These are phyloP conservation scores for Lonicera japonica DNA, from an alignment of 129 eudicot species.

Conservation along the genomic window DNA sequence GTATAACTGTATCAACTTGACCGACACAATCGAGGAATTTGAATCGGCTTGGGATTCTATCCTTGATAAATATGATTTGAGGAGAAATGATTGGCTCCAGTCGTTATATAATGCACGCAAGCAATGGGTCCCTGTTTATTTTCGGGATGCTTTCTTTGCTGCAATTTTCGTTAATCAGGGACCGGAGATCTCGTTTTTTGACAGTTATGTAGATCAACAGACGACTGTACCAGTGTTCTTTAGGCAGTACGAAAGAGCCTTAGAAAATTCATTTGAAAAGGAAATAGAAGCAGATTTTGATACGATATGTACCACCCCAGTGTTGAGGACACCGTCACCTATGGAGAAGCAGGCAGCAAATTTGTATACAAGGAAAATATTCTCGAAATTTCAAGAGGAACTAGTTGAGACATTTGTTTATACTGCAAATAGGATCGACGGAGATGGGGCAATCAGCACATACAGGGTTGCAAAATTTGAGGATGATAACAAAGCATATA, in stretches of 20 bases:
- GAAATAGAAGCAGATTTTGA: slow-evolving; percentile 84
- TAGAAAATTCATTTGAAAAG: slow-evolving; percentile 69
- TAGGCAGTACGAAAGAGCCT: slow-evolving; percentile 88
- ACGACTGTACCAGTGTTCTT: slow-evolving; percentile 84
- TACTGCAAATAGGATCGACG: slow-evolving; percentile 82
- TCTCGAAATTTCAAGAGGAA: slow-evolving; percentile 79
- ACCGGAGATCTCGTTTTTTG: slow-evolving; percentile 65
- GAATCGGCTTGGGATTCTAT: slow-evolving; percentile 63
- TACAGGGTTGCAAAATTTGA: slow-evolving; percentile 86
- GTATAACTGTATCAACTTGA: slow-evolving; percentile 71
- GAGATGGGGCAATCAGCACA: slow-evolving; percentile 58
- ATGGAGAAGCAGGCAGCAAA: slow-evolving; percentile 95
- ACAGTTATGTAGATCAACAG: slow-evolving; percentile 70
- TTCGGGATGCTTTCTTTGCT: slow-evolving; percentile 75
- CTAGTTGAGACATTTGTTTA: slow-evolving; percentile 88
- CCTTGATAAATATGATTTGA: slow-evolving; percentile 68
- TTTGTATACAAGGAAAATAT: slow-evolving; percentile 62
- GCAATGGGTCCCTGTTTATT: slow-evolving; percentile 83
- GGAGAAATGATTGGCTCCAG: slow-evolving; percentile 76
- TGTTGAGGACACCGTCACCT: slow-evolving; percentile 83
- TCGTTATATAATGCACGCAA: slow-evolving; percentile 42
- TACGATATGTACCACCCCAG: slow-evolving; percentile 58
- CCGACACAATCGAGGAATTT: slow-evolving; percentile 69
- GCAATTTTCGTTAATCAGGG: slow-evolving; percentile 41
- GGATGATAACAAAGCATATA: slow-evolving; percentile 63